These are phyloP conservation scores for Capsicum rhomboideum DNA, from an alignment of 257 asterid genomes.

Conservation along the genomic window DNA sequence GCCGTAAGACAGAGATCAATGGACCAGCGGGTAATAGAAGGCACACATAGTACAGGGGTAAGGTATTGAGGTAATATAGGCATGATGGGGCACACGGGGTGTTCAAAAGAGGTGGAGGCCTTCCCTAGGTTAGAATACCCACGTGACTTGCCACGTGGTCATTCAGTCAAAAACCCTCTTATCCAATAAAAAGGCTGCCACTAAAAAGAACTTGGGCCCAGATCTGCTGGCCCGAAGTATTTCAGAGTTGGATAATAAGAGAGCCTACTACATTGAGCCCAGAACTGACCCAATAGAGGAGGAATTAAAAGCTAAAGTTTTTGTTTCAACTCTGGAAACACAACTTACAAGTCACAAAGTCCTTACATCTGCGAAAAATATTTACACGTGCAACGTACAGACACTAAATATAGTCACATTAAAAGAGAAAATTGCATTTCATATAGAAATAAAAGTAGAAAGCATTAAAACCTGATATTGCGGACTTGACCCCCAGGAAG, in stretches of 20 bases:
- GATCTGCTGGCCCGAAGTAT: background rate
- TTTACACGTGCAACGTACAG: background rate
- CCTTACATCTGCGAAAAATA: no score
- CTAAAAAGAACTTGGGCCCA: background rate
- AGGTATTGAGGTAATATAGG: background rate
- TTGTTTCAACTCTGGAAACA: no score
- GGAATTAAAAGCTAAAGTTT: no score
- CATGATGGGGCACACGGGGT: background rate
- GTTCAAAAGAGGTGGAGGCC: background rate
- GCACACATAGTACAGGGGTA: background rate
- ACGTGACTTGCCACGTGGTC: background rate
- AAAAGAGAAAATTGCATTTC: background rate
- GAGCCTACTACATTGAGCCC: no score
- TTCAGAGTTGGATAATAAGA: no score
- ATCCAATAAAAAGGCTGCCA: background rate
- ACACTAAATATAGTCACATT: background rate
- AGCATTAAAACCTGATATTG: constrained; percentile 66
- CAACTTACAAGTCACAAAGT: no score
- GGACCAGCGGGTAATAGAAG: background rate
- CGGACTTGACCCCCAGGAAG: constrained; percentile 94
- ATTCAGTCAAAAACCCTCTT: background rate
- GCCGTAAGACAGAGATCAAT: background rate
- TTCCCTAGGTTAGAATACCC: background rate
- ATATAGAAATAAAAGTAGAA: background rate
- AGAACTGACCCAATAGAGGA: no score